Percentiles rank a stretch among this genome's conserved stretches.
Evolutionary conservation across 148 eudicot species (phyloP).

Genomic region (Pharnaceum exiguum): DNA sequence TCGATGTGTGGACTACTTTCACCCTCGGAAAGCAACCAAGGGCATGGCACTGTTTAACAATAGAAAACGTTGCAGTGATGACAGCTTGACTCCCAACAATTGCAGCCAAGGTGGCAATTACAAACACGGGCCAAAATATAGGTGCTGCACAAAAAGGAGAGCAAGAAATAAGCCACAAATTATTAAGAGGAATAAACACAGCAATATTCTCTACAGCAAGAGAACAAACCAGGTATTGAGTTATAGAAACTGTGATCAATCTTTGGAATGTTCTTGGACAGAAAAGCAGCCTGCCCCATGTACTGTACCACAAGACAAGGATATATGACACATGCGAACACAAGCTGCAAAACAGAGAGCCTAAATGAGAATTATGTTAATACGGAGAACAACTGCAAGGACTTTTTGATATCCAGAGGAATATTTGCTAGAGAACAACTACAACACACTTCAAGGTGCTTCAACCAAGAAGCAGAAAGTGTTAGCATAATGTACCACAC

Average conservation of each 20-base stretch:
- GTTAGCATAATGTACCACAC: no score
- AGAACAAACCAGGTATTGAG: conserved; percentile 77
- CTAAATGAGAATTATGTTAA: background rate
- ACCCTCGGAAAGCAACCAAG: conserved; percentile 97
- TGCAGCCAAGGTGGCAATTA: conserved; percentile 87
- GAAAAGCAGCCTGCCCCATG: conserved; percentile 98
- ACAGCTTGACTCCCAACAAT: conserved; percentile 92
- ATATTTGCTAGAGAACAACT: no score
- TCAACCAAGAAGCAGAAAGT: no score
- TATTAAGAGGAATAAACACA: background rate
- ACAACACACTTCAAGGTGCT: no score
- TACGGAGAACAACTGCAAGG: background rate
- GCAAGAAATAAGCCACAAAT: conserved; percentile 3
- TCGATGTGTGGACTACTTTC: conserved; percentile 94
- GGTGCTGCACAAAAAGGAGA: conserved; percentile 37
- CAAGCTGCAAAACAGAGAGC: conserved; percentile 56
- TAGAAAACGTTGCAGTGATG: conserved; percentile 92
- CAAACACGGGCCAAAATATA: conserved; percentile 84
- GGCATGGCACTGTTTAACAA: conserved; percentile 88
- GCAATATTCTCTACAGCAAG: background rate
- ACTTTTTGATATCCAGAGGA: no score
- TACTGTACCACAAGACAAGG: conserved; percentile 92
- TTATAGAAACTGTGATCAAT: conserved; percentile 66
- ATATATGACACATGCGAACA: conserved; percentile 62
- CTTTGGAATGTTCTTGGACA: conserved; percentile 45